Base-by-base conservation (phyloP, 2,329 filamentous ascomycete species). In the Fusarium fujikuroi region DNA sequence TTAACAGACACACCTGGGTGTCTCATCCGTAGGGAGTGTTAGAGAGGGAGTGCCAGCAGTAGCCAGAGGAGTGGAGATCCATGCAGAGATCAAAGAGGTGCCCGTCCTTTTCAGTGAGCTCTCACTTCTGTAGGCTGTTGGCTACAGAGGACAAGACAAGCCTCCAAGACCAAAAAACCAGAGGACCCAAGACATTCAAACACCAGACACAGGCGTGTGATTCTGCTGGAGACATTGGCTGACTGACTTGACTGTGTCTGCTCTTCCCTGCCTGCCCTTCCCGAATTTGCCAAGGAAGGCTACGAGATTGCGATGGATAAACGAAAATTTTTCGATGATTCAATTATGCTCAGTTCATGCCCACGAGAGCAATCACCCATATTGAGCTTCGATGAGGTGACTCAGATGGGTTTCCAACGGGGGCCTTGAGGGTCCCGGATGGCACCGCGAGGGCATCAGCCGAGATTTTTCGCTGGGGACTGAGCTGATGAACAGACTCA, bases 401-500 rank as follows among this genome's bases (percentile, higher is more conserved):
- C 76, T 78, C 76, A 77, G 74, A 67, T 66, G 62, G 59, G 34
- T 60, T 65, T 59, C 72, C 52, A 67, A 28, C 57, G 60, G 65
- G 66, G 66, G 70, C 49, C 44, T 58, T 72, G 75, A 77, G 76
- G 75, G 68, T 69, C 75, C 76, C 75, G 76, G 75, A 71, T 77
- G 60, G 70, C 76, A 76, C 76, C 76, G 72, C 59, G 58, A 75
- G 66, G 69, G 69, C 76, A 78, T 78, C 76, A 77, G 72, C 76
- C 76, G 76, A 78, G 76, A 78, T 76, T 78, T 67, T 67, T 69
- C 40, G 58, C 66, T 74, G 66, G 70, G 68, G 74, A 69, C 76
- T 78, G 76, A 72, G 72, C 76, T 76, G 75, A 77, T 77, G 68
- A 75, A 69, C 47, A 50, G 47, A 50, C 30, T 34, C 21, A 50